Conservation (phyloP, 148 eudicot species). For the Amaranthus cruentus region DNA sequence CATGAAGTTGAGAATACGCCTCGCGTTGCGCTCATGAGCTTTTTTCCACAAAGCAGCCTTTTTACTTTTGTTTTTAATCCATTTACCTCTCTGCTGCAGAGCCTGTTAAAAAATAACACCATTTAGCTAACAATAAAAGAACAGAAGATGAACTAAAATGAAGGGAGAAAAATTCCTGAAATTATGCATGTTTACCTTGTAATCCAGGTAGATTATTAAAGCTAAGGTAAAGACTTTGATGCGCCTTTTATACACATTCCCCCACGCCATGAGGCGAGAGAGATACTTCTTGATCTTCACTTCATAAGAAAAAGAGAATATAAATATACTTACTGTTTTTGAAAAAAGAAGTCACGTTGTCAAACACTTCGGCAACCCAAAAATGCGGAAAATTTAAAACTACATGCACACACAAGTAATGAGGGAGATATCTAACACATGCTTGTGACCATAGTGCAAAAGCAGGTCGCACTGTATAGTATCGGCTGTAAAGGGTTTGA, state of each 20-base stretch:
- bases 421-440: not conserved
- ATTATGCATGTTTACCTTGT: conserved; percentile 54
- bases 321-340: not conserved
- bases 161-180: not conserved
- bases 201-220: conserved; percentile 74
- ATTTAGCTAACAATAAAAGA: conserved; percentile 11
- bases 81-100: conserved; percentile 82
- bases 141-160: not conserved
- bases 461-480: too few relatives aligned
- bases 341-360: not conserved
- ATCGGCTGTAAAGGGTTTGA: too few relatives aligned
- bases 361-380: not conserved
- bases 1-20: conserved; percentile 69
- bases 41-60: conserved; percentile 71
- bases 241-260: conserved; percentile 70
- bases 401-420: not conserved
- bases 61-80: conserved; percentile 57
- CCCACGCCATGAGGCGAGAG: conserved; percentile 63
- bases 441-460: not conserved
- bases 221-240: conserved; percentile 84
- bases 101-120: conserved; percentile 40
- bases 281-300: conserved; percentile 15
- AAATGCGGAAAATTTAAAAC: not conserved
- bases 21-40: conserved; percentile 95
- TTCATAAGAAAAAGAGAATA: conserved; percentile 7